Evolutionary conservation across 768 basidiomycete genomes (phyloP), one percentile per base, ranked within the genome.

Genomic region (Cyclocybe cylindracea): DNA sequence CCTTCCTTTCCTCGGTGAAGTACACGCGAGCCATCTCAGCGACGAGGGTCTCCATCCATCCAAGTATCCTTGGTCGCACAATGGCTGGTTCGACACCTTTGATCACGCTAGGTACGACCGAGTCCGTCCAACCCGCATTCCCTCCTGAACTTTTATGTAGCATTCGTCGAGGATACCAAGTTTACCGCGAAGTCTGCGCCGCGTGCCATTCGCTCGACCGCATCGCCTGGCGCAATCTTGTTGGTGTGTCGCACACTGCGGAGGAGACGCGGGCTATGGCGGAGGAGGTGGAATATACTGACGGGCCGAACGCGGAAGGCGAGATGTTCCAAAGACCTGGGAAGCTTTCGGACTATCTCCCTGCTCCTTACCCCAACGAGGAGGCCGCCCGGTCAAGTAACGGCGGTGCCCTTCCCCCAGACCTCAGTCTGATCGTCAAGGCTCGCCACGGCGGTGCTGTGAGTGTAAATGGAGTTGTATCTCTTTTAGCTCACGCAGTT

Each of bases 271-370:
- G 91, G 70, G 77, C 78, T 2, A 84, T 98, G 88, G 97, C 97
- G 8, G 97, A 97, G 74, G 96, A 98, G 65, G 78, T 94, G 51
- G 97, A 99, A 72, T 99, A 98, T 73, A 81, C 84, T 64, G 97
- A 99, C 66, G 97, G 97, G 34, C 97, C 97, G 44, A 84, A 98
- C 68, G 87, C 87, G 58, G 77, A 89, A 59, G 97, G 97, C 60
- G 94, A 98, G 74, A 98, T 97, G 95, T 99, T 98, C 83, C 86
- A 93, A 75, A 82, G 97, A 48, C 97, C 97, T 10, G 97, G 97
- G 73, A 99, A 99, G 74, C 87, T 98, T 52, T 86, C 97, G 36
- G 97, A 99, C 70, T 98, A 98, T 74, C 78, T 99, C 80, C 97
- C 96, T 49, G 67, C 79, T 41, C 93, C 97, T 39, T 99, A 99